Evolutionary conservation across 73 alveolate species (phyloP).

Genomic region (Paramecium caudatum): DNA sequence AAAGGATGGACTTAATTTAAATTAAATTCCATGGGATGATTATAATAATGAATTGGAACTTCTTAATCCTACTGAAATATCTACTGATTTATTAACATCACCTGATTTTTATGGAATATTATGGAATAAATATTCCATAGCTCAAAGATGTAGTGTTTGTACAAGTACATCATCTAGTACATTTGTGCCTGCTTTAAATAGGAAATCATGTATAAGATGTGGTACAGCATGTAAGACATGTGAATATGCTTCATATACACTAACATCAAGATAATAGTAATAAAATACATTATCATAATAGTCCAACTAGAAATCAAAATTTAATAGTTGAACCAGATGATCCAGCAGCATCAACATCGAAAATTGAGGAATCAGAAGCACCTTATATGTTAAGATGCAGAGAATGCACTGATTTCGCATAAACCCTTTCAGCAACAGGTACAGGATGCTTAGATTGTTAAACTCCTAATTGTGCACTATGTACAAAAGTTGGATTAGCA

Average conservation of each 20-base stretch:
- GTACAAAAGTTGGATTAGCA: constrained; percentile 12
- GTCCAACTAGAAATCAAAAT: background rate
- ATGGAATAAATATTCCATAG: background rate
- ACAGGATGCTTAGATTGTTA: background rate
- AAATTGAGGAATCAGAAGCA: too few species aligned
- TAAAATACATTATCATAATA: background rate
- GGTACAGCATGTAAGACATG: background rate
- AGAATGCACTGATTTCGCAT: background rate
- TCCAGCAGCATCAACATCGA: background rate
- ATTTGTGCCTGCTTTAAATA: constrained; percentile 16
- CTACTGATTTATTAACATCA: background rate
- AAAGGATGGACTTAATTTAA: background rate
- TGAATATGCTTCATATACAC: constrained; percentile 39
- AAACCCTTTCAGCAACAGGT: background rate
- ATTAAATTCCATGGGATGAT: constrained; percentile 9
- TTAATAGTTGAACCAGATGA: background rate
- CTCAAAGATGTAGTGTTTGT: constrained; percentile 47
- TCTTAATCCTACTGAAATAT: background rate
- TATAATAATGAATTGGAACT: background rate
- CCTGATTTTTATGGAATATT: background rate
- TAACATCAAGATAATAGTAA: background rate
- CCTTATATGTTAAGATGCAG: constrained; percentile 1
- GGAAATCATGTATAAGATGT: constrained; percentile 34
- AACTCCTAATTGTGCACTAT: constrained; percentile 13
- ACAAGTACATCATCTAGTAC: background rate